Percentiles rank a stretch among this genome's conserved stretches.
Evolutionary conservation across 768 basidiomycete genomes (phyloP).

Genomic region (Exidia glandulosa): DNA sequence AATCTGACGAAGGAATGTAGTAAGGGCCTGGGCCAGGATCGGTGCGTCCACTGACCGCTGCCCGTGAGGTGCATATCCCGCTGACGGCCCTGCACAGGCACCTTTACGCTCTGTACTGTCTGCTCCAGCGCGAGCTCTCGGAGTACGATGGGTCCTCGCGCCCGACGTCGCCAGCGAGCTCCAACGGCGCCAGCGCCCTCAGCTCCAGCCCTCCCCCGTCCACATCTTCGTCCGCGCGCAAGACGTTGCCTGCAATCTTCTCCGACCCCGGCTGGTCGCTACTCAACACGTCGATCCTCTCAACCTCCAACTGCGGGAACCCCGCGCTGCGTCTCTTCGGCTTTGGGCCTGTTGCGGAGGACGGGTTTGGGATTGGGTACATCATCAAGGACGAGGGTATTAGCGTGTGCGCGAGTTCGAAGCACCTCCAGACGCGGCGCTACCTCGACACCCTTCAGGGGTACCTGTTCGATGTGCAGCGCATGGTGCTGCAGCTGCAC

Average conservation of each 20-base stretch:
- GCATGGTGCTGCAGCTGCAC: constrained; percentile 69
- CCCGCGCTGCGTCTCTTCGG: constrained; percentile 86
- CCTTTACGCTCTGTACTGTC: constrained; percentile 90
- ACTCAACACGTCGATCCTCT: constrained; percentile 76
- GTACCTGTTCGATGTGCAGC: constrained; percentile 74
- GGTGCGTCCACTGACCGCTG: constrained; percentile 35
- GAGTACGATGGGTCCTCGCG: constrained; percentile 2
- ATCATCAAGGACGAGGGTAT: constrained; percentile 96
- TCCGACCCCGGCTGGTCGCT: constrained; percentile 76
- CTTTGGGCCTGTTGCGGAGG: constrained; percentile 89
- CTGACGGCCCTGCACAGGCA: constrained; percentile 32
- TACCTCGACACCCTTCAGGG: constrained; percentile 78
- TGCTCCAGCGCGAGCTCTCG: constrained; percentile 70
- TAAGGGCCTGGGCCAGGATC: constrained; percentile 86
- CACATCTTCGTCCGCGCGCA: constrained; percentile 3
- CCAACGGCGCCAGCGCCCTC: constrained; percentile 9
- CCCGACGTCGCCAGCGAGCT: constrained; percentile 15
- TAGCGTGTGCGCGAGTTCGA: constrained; percentile 87
- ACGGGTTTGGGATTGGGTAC: constrained; percentile 94
- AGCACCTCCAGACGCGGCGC: constrained; percentile 87
- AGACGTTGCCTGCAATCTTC: constrained; percentile 64
- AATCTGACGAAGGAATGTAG: constrained; percentile 81
- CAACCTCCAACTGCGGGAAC: constrained; percentile 96
- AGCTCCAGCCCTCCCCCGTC: background rate
- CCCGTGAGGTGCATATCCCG: background rate